phyloP scores from a whole-genome alignment of 176 grass and related monocot genomes.

The Dendrocalamus sinicus region DNA sequence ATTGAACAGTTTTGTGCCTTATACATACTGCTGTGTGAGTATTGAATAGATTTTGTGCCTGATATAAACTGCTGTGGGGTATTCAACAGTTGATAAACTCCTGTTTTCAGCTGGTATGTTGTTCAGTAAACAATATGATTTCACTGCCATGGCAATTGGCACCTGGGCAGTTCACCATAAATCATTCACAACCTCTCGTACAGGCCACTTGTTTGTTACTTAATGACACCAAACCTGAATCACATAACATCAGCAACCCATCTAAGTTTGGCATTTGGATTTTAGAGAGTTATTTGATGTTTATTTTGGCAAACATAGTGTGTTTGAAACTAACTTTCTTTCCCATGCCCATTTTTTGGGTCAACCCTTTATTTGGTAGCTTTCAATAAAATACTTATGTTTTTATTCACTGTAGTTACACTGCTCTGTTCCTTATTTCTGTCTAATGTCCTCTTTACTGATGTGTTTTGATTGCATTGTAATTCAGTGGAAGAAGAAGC shows the following conservation, averaged over 20 bases:
- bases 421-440: not conserved
- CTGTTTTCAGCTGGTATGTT: not conserved
- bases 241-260: not conserved
- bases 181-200: not conserved
- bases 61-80: not conserved
- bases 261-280: not conserved
- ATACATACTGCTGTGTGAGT: not conserved
- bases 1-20: not conserved
- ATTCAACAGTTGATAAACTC: too few relatives aligned
- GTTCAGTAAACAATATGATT: not conserved
- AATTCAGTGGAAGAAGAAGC: constrained; percentile 99
- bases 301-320: not conserved
- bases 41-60: not conserved
- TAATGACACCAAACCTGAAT: not conserved
- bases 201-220: not conserved
- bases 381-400: not conserved
- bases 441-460: not conserved
- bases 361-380: not conserved
- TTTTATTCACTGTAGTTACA: not conserved
- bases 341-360: not conserved
- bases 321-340: not conserved
- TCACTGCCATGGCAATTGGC: not conserved
- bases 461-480: not conserved
- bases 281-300: too few relatives aligned
- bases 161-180: not conserved